Evolutionary conservation across 2,329 filamentous ascomycete genomes (phyloP).

Genomic region (Neobulgaria alba): DNA sequence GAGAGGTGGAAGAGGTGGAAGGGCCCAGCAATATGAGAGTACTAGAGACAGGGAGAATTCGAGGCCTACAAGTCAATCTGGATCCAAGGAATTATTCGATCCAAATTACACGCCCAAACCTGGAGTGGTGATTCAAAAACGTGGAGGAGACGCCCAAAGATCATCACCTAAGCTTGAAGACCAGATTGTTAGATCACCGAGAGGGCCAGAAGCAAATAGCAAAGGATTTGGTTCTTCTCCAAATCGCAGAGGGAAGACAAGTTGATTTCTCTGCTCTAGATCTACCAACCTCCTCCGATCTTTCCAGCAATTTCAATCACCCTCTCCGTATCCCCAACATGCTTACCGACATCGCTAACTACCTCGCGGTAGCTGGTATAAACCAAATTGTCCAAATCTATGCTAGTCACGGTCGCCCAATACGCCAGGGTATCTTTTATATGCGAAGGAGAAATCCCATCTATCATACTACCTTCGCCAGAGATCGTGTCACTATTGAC

Average conservation of each 20-base stretch:
- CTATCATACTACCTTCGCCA: slow-evolving; percentile 33
- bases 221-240: slow-evolving; percentile 71
- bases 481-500: slow-evolving; percentile 29
- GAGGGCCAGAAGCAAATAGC: slow-evolving; percentile 69
- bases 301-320: slow-evolving; percentile 85
- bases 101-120: slow-evolving; percentile 62
- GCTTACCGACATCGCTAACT: slow-evolving; percentile 88
- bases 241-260: slow-evolving; percentile 49
- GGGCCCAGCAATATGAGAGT: background rate
- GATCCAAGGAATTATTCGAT: slow-evolving; percentile 62
- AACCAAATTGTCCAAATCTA: slow-evolving; percentile 62
- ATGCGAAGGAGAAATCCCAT: slow-evolving; percentile 56
- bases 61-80: slow-evolving; percentile 28
- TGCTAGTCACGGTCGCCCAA: slow-evolving; percentile 66
- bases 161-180: slow-evolving; percentile 49
- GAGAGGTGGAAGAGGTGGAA: slow-evolving; percentile 25
- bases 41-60: slow-evolving; percentile 24
- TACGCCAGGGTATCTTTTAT: slow-evolving; percentile 63
- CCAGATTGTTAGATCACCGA: slow-evolving; percentile 63
- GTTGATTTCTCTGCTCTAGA: slow-evolving; percentile 34
- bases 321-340: slow-evolving; percentile 61
- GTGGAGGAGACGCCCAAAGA: slow-evolving; percentile 33
- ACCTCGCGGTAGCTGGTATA: slow-evolving; percentile 89
- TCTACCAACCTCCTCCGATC: slow-evolving; percentile 90
- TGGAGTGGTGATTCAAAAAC: slow-evolving; percentile 40